Conservation (phyloP, 305 asterid species). For the Solanum hybrid region DNA sequence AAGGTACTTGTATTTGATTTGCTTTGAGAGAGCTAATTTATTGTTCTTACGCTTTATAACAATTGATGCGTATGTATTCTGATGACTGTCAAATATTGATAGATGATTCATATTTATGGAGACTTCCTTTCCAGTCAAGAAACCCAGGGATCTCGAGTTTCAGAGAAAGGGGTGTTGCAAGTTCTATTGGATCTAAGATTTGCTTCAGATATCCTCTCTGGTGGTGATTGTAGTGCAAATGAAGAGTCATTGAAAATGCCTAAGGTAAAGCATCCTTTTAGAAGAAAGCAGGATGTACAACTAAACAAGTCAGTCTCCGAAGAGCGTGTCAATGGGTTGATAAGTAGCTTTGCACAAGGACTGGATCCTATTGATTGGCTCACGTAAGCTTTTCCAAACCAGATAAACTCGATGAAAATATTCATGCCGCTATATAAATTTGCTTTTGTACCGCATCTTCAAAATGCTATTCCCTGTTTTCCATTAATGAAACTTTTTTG, state of each 20-base stretch:
- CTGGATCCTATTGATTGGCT: slow-evolving; percentile 99
- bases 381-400: slow-evolving; percentile 57
- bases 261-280: slow-evolving; percentile 43
- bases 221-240: slow-evolving; percentile 50
- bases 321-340: slow-evolving; percentile 50
- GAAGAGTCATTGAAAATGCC: slow-evolving; percentile 39
- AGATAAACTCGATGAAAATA: neutral
- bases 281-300: slow-evolving; percentile 57
- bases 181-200: slow-evolving; percentile 79
- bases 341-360: slow-evolving; percentile 54
- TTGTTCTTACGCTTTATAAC: neutral
- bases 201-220: slow-evolving; percentile 74
- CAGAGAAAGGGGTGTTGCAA: slow-evolving; percentile 89
- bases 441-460: neutral
- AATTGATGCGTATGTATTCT: neutral
- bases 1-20: neutral
- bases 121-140: slow-evolving; percentile 62
- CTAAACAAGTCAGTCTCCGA: slow-evolving; percentile 41
- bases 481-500: neutral
- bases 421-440: neutral
- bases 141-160: slow-evolving; percentile 40
- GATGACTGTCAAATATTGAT: slow-evolving; percentile 8
- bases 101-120: slow-evolving; percentile 69
- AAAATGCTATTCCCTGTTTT: neutral
- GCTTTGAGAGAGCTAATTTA: neutral